Evolutionary conservation across 2,329 filamentous ascomycete genomes (phyloP), one percentile per base, ranked within the genome.

Genomic region (Rhexocercosporidium sp.): DNA sequence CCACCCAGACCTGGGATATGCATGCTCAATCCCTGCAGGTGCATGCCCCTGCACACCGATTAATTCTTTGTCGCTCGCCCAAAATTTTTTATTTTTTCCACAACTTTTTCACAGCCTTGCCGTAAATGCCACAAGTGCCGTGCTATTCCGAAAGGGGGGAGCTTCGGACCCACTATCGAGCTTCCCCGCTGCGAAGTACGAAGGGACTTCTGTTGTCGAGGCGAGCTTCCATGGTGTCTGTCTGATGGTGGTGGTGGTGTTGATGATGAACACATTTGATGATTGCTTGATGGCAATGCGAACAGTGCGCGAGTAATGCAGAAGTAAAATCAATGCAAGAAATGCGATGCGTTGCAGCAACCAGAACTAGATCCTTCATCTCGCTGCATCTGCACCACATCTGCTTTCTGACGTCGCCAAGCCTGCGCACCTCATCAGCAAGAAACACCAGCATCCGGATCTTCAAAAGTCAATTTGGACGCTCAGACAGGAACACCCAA

Each of bases 381-480:
- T 37, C n/a, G 27, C 29, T 3, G 31, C 31, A 37, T 56, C 29
- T 37, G 31, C 53, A 56, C 31, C 49, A 37, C 41, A 8, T 20
- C 18, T 44, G 16, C 41, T 18, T 20, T 14, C 49, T 29, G 29
- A 56, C 53, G 9, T 20, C 51, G 29, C 51, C 27, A 54, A 54
- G 29, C 29, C 51, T 37, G 9, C 18, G n/a, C 53, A 37, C 29
- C 53, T 25, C 53, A 34, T 37, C 3, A 37, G 4, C 2, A 53
- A 53, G 8, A 37, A n/a, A 22, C 16, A 34, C n/a, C 29, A n/a
- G 27, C 18, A 56, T 25, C 51, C 29, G 29, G 27, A 31, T 53
- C 49, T 16, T n/a, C 49, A 53, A 37, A 56, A 56, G 53, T 56
- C 53, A 56, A 56, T 56, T 56, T 37, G 18, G 31, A 44, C 41